phyloP scores from a whole-genome alignment of 2,329 filamentous ascomycete genomes.

The Sporothrix luriei region DNA sequence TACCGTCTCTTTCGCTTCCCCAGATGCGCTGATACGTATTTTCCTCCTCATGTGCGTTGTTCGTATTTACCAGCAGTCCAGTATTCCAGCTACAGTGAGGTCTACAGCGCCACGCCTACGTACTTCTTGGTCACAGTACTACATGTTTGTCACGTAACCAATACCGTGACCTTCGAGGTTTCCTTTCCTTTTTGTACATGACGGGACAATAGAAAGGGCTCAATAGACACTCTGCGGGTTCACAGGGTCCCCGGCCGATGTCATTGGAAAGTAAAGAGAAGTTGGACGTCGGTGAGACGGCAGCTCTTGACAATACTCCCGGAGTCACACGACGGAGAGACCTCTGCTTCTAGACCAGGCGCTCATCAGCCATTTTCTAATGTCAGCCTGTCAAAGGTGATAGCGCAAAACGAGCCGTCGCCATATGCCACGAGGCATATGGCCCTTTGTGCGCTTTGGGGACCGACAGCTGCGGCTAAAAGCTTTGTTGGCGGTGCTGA shows the following conservation, averaged over 20 bases:
- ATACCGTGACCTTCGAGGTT: not conserved
- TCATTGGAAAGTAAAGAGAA: not conserved
- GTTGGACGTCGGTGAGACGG: not conserved
- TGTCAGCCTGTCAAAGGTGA: not conserved
- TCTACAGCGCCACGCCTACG: not conserved
- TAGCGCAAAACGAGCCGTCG: not conserved
- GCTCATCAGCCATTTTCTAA: not conserved
- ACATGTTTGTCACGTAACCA: not conserved
- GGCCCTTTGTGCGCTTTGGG: not conserved
- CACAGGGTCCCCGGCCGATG: not conserved
- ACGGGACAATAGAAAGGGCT: not conserved
- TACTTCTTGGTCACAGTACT: not conserved
- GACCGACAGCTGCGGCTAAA: not conserved
- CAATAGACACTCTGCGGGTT: not conserved
- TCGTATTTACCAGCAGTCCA: too few species aligned
- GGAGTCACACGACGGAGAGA: not conserved
- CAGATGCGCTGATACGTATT: too few species aligned
- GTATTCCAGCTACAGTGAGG: too few species aligned
- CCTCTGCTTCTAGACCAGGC: not conserved
- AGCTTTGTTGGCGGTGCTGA: not conserved
- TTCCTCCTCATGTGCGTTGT: too few species aligned
- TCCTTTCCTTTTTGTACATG: not conserved
- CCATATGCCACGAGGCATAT: not conserved
- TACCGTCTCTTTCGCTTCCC: too few species aligned
- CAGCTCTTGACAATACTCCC: not conserved